Evolutionary conservation across 2,329 filamentous ascomycete species (phyloP).

Genomic region (Grosmannia penicillata): DNA sequence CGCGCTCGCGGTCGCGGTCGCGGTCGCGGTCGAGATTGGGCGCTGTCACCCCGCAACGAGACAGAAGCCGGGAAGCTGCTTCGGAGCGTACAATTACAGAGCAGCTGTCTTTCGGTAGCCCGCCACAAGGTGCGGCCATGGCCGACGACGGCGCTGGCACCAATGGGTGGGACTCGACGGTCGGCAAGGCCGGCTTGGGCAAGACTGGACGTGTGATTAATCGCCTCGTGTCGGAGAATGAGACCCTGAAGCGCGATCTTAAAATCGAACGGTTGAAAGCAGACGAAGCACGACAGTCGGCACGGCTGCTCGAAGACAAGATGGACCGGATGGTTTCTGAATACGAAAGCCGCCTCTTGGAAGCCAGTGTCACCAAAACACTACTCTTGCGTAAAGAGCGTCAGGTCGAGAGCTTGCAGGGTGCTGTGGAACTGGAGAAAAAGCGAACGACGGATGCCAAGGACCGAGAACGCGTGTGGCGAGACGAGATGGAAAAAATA

Average conservation of each 20-base stretch:
- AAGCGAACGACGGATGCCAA: constrained; percentile 44
- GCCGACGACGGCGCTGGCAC: constrained; percentile 16
- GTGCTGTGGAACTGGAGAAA: constrained; percentile 48
- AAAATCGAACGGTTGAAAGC: constrained; percentile 49
- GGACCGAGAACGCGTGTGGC: constrained; percentile 46
- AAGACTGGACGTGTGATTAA: constrained; percentile 72
- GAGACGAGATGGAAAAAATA: constrained; percentile 46
- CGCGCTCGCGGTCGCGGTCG: too few species aligned
- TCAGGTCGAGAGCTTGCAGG: constrained; percentile 55
- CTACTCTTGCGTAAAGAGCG: constrained; percentile 59
- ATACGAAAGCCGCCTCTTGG: constrained; percentile 54
- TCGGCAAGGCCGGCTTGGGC: constrained; percentile 54
- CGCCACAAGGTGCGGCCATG: neutral
- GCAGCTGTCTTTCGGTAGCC: too few species aligned
- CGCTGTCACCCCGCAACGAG: constrained; percentile 14
- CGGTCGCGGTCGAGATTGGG: too few species aligned
- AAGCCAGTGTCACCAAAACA: constrained; percentile 57
- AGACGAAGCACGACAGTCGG: constrained; percentile 56
- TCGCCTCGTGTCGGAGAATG: constrained; percentile 66
- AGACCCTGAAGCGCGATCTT: constrained; percentile 59
- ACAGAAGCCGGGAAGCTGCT: constrained; percentile 6
- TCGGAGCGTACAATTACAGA: too few species aligned
- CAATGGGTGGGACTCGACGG: constrained; percentile 43
- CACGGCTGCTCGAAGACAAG: constrained; percentile 54
- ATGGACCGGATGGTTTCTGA: constrained; percentile 54